A percentile compares a stretch with the other conserved stretches of the same genome.
phyloP scores from a whole-genome alignment of 129 eudicot genomes.

The Tagetes patula region DNA sequence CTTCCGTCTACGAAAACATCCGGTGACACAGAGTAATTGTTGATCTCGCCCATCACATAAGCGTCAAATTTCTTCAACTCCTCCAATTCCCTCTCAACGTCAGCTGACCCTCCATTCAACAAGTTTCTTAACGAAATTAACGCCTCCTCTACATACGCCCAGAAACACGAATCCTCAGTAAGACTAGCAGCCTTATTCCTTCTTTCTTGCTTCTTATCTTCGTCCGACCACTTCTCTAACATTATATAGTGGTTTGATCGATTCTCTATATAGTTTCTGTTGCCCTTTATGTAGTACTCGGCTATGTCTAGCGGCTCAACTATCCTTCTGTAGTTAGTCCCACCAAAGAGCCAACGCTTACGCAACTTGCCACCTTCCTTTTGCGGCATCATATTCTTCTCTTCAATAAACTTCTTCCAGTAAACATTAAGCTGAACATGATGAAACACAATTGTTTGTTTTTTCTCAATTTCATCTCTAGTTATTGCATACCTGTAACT shows the following conservation, averaged over 20 bases:
- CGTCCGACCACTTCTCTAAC: constrained; percentile 39
- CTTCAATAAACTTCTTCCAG: constrained; percentile 32
- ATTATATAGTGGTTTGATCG: constrained; percentile 38
- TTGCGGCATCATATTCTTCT: constrained; percentile 33
- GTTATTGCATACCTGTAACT: constrained; percentile 24
- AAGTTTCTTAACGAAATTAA: constrained; percentile 16
- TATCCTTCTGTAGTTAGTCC: constrained; percentile 44
- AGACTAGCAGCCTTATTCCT: constrained; percentile 31
- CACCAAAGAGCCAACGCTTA: constrained; percentile 34
- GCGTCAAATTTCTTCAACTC: constrained; percentile 26
- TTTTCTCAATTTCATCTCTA: constrained; percentile 4
- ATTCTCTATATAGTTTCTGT: constrained; percentile 23
- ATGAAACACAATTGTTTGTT: not conserved
- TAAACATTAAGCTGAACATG: constrained; percentile 15
- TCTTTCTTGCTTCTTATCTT: constrained; percentile 16
- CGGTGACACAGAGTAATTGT: constrained; percentile 27
- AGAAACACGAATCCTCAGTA: constrained; percentile 53
- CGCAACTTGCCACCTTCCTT: constrained; percentile 29
- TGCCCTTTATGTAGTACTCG: constrained; percentile 31
- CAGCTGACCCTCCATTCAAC: constrained; percentile 18
- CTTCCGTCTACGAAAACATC: constrained; percentile 44
- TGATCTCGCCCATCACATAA: constrained; percentile 29
- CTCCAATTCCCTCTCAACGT: not conserved
- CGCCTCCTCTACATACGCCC: constrained; percentile 61
- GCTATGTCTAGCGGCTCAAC: constrained; percentile 54